Base-by-base conservation (phyloP, 495 filamentous ascomycete genomes). In the Hypoxylon lenormandii region DNA sequence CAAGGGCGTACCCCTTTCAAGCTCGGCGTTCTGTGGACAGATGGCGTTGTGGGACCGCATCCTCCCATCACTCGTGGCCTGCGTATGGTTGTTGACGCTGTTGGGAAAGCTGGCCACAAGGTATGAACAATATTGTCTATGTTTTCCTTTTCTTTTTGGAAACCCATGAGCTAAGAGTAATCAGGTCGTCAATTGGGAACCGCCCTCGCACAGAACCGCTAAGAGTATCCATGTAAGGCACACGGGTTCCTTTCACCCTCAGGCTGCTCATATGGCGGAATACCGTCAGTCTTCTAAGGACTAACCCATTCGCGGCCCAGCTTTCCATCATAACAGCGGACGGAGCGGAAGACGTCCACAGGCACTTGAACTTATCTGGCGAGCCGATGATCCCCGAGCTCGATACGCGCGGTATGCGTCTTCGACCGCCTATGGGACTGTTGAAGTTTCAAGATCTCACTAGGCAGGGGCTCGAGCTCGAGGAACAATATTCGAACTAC, bases 1-100 rank as follows among this genome's bases (percentile, higher is more conserved):
- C n/a, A n/a, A n/a, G n/a, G n/a, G n/a, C n/a, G n/a, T n/a, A n/a
- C n/a, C n/a, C n/a, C n/a, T n/a, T 66, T 87, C 4, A 82, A 80
- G 45, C 74, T 89, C 10, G 87, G 78, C 0, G 76, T 87, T 6
- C 58, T 90, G 38, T 78, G 81, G 73, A 79, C 83, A 50, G 87
- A 89, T 69, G 83, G 82, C 0, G 74, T 84, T 0, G 83, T 88
- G 0, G 79, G 66, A n/a, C 84, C 84, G 4, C 84, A 88, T 45
- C 88, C 88, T 0, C 80, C 80, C 5, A 77, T 85, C 45, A 59
- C 74, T 0, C 71, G 83, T 26, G 83, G 76, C 1, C 54, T 85
- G 13, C 62, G 78, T 0, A 78, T 66, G 3, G 78, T 82, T 1
- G 76, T 76, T 0, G 66, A 73, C 0, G 74, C 78, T 0, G 38